Evolutionary conservation across 169 alveolate genomes (phyloP), one percentile per base, ranked within the genome.

Genomic region (Eimeria necatrix): DNA sequence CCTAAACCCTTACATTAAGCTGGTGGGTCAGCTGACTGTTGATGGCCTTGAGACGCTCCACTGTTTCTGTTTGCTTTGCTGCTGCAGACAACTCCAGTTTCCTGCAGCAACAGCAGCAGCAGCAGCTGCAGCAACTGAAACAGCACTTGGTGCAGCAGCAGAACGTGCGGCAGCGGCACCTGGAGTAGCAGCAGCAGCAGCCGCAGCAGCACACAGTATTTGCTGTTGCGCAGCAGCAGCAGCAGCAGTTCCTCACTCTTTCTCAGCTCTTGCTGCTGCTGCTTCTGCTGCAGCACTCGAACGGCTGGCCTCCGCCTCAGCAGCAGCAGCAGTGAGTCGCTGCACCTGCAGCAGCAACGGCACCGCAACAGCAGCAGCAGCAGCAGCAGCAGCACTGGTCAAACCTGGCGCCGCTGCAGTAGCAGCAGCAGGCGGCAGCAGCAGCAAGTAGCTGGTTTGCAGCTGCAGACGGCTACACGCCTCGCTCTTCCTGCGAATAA

Each of bases 1-100:
- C 83, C 83, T 32, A 71, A 71, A 32, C 83, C 83, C 87, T 76
- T n/a, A 76, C 87, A 18, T 26, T 49, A 22, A 76, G 87, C 56
- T 76, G 87, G 24, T 76, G 59, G 18, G 87, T 18, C 14, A 76
- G 87, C 61, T 76, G 87, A 12, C 61, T 4, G 49, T 76, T 76
- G 87, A 76, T 76, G 14, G 87, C 87, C 87, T 76, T 76, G 61
- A 76, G 59, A 8, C 87, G 59, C 61, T 76, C 87, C 7, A 76
- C 64, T 5, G 87, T 76, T n/a, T 76, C 87, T 18, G 59, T 49
- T 60, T 76, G 61, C 87, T 49, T 76, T 49, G 87, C 22, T 32
- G 87, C 87, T 18, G 87, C 87, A 14, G 59, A 5, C 87, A 4
- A 3, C 61, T 76, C 87, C n/a, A 76, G 87, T 32, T 41, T 20